Evolutionary conservation across 2,329 filamentous ascomycete genomes (phyloP), one percentile per base, ranked within the genome.

Genomic region (Cryphonectria radicalis): DNA sequence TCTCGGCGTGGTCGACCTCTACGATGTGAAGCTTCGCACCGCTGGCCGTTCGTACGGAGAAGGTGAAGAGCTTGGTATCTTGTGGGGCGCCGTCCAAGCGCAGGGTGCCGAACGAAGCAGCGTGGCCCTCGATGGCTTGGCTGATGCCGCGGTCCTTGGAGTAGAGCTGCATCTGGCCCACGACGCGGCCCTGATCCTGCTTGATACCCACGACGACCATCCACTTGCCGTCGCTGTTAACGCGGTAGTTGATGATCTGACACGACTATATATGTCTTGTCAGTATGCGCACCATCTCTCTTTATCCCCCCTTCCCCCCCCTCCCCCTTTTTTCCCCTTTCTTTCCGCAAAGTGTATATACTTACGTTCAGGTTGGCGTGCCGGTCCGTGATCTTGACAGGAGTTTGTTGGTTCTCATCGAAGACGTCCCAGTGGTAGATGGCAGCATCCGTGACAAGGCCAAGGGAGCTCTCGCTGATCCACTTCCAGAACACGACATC

Each of bases 401-500:
- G 94, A 74, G 90, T 87, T 71, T 91, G 87, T 81, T 97, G 93
- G 74, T 89, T 88, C 67, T 92, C 86, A 79, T 98, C 95, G 80
- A 95, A 95, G 75, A 99, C 93, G 80, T 99, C 94, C 96, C 96
- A 99, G 85, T 99, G 96, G 82, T 94, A 98, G 74, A 99, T 93
- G 57, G 93, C 91, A 74, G 89, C 92, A 72, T 97, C 94, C 74
- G 95, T 98, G 75, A 99, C 93, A 78, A 99, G 86, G 74, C 95
- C 96, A 72, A 99, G 85, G 73, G 91, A 93, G 72, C 88, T 92
- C 77, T 97, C 93, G 83, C 91, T 97, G 83, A 97, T 94, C 96
- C 96, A 99, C 85, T 97, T 97, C 97, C 96, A 99, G 87, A 97
- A 99, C 74, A 96, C 92, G 68, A 99, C 94, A 83, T 99, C 96